Conservation (phyloP, 108 stramenopile genomes). For the Fistulifera solaris region DNA sequence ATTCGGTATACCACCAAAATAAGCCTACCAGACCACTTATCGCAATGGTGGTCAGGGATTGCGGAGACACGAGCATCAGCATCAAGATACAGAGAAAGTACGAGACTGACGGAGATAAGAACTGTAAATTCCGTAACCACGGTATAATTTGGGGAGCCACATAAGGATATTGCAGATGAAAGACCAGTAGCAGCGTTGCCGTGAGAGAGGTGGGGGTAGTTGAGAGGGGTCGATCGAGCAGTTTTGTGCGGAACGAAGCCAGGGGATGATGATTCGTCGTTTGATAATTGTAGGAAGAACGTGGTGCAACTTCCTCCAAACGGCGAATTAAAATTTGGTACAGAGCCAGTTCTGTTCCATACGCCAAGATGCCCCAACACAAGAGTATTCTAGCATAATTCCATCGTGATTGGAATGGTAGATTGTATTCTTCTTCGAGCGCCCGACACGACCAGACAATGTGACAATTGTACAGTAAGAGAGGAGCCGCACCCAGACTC, state of each 20-base stretch:
- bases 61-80: constrained; percentile 20
- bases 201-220: constrained; percentile 28
- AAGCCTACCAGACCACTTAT: constrained; percentile 31
- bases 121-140: constrained; percentile 15
- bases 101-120: constrained; percentile 9
- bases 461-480: constrained; percentile 40
- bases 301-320: constrained; percentile 16
- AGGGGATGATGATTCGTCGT: constrained; percentile 13
- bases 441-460: constrained; percentile 59
- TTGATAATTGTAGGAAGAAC: no score
- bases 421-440: constrained; percentile 31
- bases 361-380: neutral
- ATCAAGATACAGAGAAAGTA: constrained; percentile 14
- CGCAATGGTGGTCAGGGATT: constrained; percentile 27
- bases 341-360: neutral
- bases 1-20: constrained; percentile 38
- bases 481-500: constrained; percentile 34
- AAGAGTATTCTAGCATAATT: neutral
- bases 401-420: neutral
- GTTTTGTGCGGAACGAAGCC: constrained; percentile 10
- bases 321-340: constrained; percentile 20
- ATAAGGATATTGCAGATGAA: constrained; percentile 26
- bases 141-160: constrained; percentile 32
- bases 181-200: constrained; percentile 28
- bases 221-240: constrained; percentile 29